phyloP scores from a whole-genome alignment of 2,329 filamentous ascomycete genomes.

The Penicillium griseofulvum region DNA sequence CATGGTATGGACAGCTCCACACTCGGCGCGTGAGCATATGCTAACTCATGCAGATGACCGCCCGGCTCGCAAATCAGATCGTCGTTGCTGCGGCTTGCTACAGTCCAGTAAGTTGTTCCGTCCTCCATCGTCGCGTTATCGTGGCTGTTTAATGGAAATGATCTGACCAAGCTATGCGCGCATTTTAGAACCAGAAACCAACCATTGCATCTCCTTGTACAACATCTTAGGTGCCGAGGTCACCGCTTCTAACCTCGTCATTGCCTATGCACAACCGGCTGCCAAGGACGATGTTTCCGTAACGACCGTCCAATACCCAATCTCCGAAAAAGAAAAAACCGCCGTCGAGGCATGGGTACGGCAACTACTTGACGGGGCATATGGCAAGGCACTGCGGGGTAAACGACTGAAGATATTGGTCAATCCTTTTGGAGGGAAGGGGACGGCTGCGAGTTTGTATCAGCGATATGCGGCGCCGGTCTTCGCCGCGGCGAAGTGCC shows the following conservation, averaged over 20 bases:
- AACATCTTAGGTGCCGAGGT: conserved; percentile 80
- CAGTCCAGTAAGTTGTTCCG: conserved; percentile 46
- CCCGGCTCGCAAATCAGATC: conserved; percentile 48
- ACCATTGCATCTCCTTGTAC: conserved; percentile 68
- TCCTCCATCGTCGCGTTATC: conserved; percentile 11
- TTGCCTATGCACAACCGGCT: conserved; percentile 67
- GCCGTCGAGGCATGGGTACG: conserved; percentile 61
- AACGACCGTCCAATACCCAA: conserved; percentile 59
- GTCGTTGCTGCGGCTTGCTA: conserved; percentile 55
- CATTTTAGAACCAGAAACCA: conserved; percentile 43
- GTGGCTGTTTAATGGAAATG: not conserved
- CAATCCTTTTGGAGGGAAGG: conserved; percentile 87
- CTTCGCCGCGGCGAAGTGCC: conserved; percentile 75
- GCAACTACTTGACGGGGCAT: conserved; percentile 66
- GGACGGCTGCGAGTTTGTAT: conserved; percentile 71
- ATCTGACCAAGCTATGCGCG: conserved; percentile 2
- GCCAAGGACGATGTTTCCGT: conserved; percentile 61
- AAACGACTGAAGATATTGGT: conserved; percentile 85
- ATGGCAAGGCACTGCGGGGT: conserved; percentile 63
- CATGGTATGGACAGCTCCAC: conserved; percentile 46
- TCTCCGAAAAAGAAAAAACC: conserved; percentile 53
- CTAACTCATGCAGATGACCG: conserved; percentile 51
- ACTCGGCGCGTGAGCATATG: not conserved
- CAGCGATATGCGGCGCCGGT: conserved; percentile 73
- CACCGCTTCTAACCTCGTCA: conserved; percentile 58